phyloP scores from a whole-genome alignment of 2,329 filamentous ascomycete genomes.

The Gaeumannomyces tritici region DNA sequence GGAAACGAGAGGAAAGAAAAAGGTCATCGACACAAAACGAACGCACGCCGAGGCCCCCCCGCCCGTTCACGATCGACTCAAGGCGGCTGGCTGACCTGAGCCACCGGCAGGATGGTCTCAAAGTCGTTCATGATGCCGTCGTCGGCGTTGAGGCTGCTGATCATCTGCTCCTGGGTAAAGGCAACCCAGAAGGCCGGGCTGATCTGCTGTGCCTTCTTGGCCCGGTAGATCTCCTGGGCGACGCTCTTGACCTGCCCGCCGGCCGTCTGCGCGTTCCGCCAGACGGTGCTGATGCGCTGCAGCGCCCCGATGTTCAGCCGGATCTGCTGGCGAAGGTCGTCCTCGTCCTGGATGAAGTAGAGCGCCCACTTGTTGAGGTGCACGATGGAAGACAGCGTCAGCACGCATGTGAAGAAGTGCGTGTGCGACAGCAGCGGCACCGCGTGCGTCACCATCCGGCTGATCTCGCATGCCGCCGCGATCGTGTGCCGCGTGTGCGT shows the following conservation, averaged over 20 bases:
- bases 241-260: slow-evolving; percentile 67
- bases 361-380: slow-evolving; percentile 72
- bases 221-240: slow-evolving; percentile 63
- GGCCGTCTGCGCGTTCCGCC: slow-evolving; percentile 62
- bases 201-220: slow-evolving; percentile 45
- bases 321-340: slow-evolving; percentile 63
- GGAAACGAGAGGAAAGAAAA: not conserved
- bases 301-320: slow-evolving; percentile 71
- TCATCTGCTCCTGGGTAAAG: slow-evolving; percentile 44
- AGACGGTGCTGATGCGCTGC: slow-evolving; percentile 57
- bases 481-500: slow-evolving; percentile 73
- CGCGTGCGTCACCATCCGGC: slow-evolving; percentile 64
- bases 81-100: slow-evolving; percentile 2
- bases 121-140: slow-evolving; percentile 52
- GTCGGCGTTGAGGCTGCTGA: slow-evolving; percentile 44
- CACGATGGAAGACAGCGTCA: slow-evolving; percentile 71
- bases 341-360: slow-evolving; percentile 52
- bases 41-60: not conserved
- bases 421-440: slow-evolving; percentile 64
- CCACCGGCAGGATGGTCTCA: slow-evolving; percentile 25
- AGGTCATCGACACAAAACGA: not conserved
- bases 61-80: not conserved
- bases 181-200: slow-evolving; percentile 45
- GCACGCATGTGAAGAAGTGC: slow-evolving; percentile 74
- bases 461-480: slow-evolving; percentile 68